Evolutionary conservation across 2,329 filamentous ascomycete species (phyloP), one percentile per base, ranked within the genome.

Genomic region (Epichloe gansuensis): DNA sequence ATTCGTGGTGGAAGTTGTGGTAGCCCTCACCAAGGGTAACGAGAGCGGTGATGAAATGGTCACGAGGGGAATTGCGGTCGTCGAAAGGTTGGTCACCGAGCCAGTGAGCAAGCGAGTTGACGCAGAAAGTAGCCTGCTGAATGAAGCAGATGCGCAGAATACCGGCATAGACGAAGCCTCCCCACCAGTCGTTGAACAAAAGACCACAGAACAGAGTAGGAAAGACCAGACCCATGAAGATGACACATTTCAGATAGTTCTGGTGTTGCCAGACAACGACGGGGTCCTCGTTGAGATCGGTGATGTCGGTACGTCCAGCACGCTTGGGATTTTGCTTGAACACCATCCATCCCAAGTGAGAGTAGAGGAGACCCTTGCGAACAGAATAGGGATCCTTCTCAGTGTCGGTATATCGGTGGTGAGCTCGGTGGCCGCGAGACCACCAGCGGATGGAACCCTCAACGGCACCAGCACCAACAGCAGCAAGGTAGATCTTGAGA

Each of bases 1-100:
- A 94, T 70, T 94, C 88, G 77, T 94, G 88, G 73, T 94, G 88
- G 79, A 94, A 94, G 78, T 94, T 94, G 79, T 94, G 88, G 75
- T 94, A 94, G 34, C 88, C 88, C 72, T 91, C 88, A 48, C 88
- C 88, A 23, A 94, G 83, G 44, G 88, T 94, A 61, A 89, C 83
- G 17, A 94, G 73, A 45, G 88, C 88, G 42, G 88, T 94, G 70
- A 94, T 81, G 65, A 91, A 79, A 71, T 94, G 88, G 64, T 94
- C 88, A 67, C 89, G 85, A 58, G 88, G 89, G 56, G 86, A 90
- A 81, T 94, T 91, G 71, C 88, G 86, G 78, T 94, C 89, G 62
- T 94, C 88, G 67, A 94, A 94, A 56, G 89, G 89, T 74, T 94
- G 88, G 62, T 94, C 89, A 57, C 89, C 88, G 64, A 94, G 83